A percentile compares a stretch with the other conserved stretches of the same genome.
Conservation (phyloP, 2,329 filamentous ascomycete genomes). For the Phaeomoniella chlamydospora region DNA sequence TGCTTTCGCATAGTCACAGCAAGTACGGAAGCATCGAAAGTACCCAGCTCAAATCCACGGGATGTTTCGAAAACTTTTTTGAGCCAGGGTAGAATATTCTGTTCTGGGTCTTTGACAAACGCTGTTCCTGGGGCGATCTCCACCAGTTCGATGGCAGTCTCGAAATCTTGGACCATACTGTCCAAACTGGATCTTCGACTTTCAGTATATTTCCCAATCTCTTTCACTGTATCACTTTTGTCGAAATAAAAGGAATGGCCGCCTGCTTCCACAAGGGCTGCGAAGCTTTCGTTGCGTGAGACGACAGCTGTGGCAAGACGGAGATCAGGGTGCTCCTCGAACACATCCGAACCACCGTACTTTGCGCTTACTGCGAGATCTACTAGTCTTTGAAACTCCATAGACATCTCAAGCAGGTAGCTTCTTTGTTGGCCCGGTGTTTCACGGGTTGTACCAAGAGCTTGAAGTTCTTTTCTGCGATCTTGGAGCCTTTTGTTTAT, state of each 20-base stretch:
- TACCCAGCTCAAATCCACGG: conserved; percentile 42
- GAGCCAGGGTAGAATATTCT: conserved; percentile 31
- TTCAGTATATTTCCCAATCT: not conserved
- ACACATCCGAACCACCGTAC: conserved; percentile 20
- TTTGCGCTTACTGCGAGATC: conserved; percentile 18
- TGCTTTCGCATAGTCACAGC: conserved; percentile 35
- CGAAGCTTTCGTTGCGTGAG: conserved; percentile 9
- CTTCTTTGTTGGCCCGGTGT: conserved; percentile 19
- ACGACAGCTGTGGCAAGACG: conserved; percentile 19
- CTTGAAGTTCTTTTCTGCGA: conserved; percentile 13
- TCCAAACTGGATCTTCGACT: not conserved
- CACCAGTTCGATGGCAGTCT: conserved; percentile 5
- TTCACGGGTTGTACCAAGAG: conserved; percentile 19
- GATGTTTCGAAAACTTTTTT: conserved; percentile 25
- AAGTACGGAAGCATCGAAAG: conserved; percentile 19
- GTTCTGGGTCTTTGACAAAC: conserved; percentile 5
- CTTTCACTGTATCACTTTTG: not conserved
- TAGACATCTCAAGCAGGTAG: conserved; percentile 22
- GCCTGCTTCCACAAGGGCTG: conserved; percentile 8
- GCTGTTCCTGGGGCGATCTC: conserved; percentile 7
- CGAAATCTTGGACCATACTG: not conserved
- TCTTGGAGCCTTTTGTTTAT: conserved; percentile 17
- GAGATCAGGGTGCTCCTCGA: conserved; percentile 16
- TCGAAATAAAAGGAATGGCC: conserved; percentile 11
- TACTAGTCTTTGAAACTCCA: conserved; percentile 21